A percentile compares a stretch with the other conserved stretches of the same genome.
These are phyloP conservation scores for Cinnamomum chago DNA, from an alignment of 164 flowering plant genomes.

Conservation along the genomic window DNA sequence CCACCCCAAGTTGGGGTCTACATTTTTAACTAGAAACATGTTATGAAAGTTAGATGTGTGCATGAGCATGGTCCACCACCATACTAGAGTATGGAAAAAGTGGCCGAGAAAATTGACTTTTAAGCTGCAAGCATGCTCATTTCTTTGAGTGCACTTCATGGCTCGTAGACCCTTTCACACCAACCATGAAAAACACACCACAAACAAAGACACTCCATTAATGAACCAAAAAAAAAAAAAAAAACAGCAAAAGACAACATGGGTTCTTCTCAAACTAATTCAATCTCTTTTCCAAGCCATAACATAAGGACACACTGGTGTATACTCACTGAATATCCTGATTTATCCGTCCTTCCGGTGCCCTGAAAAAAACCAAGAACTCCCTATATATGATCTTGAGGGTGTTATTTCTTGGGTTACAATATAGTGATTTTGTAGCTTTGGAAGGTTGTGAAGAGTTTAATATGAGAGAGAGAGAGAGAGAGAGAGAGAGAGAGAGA, in stretches of 20 bases:
- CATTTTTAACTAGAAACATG: not conserved
- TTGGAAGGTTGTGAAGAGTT: not conserved
- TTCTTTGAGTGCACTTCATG: conserved; percentile 54
- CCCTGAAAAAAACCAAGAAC: not conserved
- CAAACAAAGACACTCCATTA: conserved; percentile 5
- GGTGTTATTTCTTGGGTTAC: not conserved
- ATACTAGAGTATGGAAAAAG: conserved; percentile 45
- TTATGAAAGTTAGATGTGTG: not conserved
- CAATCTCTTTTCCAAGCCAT: not conserved
- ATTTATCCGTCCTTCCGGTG: not conserved
- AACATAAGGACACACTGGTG: not conserved
- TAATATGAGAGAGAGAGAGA: not conserved
- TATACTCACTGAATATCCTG: not conserved
- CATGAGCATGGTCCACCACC: not conserved
- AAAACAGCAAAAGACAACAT: not conserved
- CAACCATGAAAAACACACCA: conserved; percentile 17
- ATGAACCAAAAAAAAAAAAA: not conserved
- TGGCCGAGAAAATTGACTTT: conserved; percentile 60
- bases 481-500: conserved; percentile 11
- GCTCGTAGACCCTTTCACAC: conserved; percentile 26
- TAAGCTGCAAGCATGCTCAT: conserved; percentile 31
- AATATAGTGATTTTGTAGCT: not conserved
- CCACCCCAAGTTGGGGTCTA: not conserved
- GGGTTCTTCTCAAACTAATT: conserved; percentile 2
- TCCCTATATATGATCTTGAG: not conserved